Evolutionary conservation across 371 early-diverging fungal genomes (phyloP).

Genomic region (Mucor velutinosus): DNA sequence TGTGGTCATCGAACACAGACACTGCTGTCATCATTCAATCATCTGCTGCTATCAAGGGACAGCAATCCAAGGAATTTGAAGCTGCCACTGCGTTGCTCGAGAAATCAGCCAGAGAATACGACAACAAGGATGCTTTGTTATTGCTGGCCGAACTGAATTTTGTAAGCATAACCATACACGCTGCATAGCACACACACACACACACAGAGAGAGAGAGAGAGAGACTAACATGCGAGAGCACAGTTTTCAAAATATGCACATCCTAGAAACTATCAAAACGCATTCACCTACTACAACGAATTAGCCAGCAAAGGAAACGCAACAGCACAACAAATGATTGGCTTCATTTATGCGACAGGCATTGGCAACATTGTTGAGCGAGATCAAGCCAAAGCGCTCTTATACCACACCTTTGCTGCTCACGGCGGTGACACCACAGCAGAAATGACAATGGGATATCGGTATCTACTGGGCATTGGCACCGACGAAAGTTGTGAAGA

Average conservation of each 20-base stretch:
- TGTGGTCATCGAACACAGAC: slow-evolving; percentile 2
- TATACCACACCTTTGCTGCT: slow-evolving; percentile 89
- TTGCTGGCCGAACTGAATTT: slow-evolving; percentile 60
- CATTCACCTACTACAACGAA: slow-evolving; percentile 57
- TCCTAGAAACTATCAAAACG: slow-evolving; percentile 56
- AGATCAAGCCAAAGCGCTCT: slow-evolving; percentile 69
- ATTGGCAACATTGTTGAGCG: slow-evolving; percentile 71
- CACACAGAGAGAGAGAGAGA: background rate
- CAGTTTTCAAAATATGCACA: slow-evolving; percentile 62
- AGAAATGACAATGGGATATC: slow-evolving; percentile 86
- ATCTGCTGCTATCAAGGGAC: background rate
- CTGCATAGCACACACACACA: background rate
- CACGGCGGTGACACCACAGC: slow-evolving; percentile 73
- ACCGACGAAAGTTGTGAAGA: slow-evolving; percentile 77
- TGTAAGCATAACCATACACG: slow-evolving; percentile 37
- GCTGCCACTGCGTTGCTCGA: slow-evolving; percentile 5
- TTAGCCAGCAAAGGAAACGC: slow-evolving; percentile 76
- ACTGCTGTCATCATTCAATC: background rate
- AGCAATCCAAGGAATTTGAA: slow-evolving; percentile 10
- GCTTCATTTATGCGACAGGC: slow-evolving; percentile 89
- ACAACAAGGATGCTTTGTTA: slow-evolving; percentile 50
- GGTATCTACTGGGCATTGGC: slow-evolving; percentile 82
- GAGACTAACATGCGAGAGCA: background rate
- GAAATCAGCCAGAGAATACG: slow-evolving; percentile 25
- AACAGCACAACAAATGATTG: slow-evolving; percentile 87